These are phyloP conservation scores for Xerocomellus amylosporus DNA, from an alignment of 768 basidiomycete species.

Conservation along the genomic window DNA sequence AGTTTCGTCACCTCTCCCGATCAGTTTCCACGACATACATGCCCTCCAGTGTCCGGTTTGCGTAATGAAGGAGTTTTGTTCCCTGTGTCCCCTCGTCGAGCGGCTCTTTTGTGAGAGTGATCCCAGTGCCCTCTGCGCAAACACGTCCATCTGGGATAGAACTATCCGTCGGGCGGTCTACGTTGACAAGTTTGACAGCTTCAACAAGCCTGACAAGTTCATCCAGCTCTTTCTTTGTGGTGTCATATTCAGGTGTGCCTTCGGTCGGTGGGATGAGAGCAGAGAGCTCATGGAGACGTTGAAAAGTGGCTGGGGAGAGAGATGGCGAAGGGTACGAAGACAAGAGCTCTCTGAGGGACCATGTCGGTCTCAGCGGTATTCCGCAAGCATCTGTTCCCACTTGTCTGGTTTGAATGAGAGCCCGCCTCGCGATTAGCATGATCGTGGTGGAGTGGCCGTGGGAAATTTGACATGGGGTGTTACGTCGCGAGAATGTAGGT, in stretches of 20 bases:
- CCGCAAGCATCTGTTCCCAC: slow-evolving; percentile 53
- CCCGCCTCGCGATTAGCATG: slow-evolving; percentile 10
- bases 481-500: not conserved
- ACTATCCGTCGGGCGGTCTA: slow-evolving; percentile 26
- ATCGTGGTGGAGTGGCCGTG: not conserved
- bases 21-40: slow-evolving; percentile 63
- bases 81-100: slow-evolving; percentile 35
- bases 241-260: slow-evolving; percentile 50
- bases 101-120: slow-evolving; percentile 24
- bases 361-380: slow-evolving; percentile 65
- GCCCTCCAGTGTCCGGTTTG: slow-evolving; percentile 45
- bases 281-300: slow-evolving; percentile 66
- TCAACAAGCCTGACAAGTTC: slow-evolving; percentile 76
- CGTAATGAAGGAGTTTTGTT: slow-evolving; percentile 47
- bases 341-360: slow-evolving; percentile 76
- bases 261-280: slow-evolving; percentile 66
- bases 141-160: slow-evolving; percentile 40
- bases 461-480: not conserved
- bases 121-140: slow-evolving; percentile 41
- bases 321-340: slow-evolving; percentile 73
- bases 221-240: slow-evolving; percentile 59
- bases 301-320: slow-evolving; percentile 55
- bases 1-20: slow-evolving; percentile 21
- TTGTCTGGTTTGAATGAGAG: slow-evolving; percentile 6
- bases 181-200: slow-evolving; percentile 66